A percentile compares a stretch with the other conserved stretches of the same genome.
Conservation (phyloP, 148 eudicot genomes). For the Nyssa sinensis region DNA sequence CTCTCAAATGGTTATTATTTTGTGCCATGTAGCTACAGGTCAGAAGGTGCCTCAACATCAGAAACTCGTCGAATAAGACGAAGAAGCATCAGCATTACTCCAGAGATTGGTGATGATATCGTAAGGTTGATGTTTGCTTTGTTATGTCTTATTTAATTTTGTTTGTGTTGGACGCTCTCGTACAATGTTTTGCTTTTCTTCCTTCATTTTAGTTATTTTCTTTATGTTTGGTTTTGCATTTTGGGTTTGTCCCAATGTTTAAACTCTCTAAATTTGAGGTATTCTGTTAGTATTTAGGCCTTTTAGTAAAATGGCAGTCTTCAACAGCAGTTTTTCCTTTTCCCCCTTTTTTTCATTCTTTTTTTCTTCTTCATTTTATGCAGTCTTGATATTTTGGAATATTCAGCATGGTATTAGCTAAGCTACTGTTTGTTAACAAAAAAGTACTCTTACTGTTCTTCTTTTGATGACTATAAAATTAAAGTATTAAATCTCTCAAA, state of each 20-base stretch:
- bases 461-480: too few species aligned
- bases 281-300: neutral
- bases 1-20: slow-evolving; percentile 4
- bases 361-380: too few species aligned
- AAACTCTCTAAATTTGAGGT: neutral
- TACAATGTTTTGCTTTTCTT: neutral
- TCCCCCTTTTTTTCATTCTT: too few species aligned
- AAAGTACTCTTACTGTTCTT: too few species aligned
- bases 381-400: too few species aligned
- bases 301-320: neutral
- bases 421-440: too few species aligned
- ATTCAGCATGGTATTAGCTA: too few species aligned
- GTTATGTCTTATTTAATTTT: neutral
- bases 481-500: too few species aligned
- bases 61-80: slow-evolving; percentile 77
- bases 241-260: neutral
- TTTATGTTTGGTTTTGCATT: neutral
- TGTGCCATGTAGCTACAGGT: slow-evolving; percentile 39
- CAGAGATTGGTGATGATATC: slow-evolving; percentile 97
- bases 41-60: slow-evolving; percentile 71
- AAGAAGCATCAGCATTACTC: slow-evolving; percentile 97
- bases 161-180: neutral
- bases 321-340: too few species aligned
- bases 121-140: slow-evolving; percentile 61
- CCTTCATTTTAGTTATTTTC: neutral